Evolutionary conservation across 495 filamentous ascomycete genomes (phyloP).

Genomic region (Hypoxylon cercidicola): DNA sequence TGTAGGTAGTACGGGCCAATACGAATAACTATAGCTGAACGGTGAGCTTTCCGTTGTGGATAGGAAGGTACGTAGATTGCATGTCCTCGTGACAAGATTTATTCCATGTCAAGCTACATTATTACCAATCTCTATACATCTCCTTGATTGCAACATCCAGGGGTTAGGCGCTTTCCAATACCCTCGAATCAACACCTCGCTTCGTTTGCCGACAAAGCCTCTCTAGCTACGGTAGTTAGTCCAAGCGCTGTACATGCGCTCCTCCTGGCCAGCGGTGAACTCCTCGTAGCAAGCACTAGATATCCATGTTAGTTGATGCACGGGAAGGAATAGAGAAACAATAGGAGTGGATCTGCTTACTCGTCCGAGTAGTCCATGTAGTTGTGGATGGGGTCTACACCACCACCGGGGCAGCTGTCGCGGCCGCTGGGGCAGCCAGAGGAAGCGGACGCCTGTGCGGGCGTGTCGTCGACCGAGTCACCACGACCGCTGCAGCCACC

Average conservation of each 20-base stretch:
- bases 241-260: slow-evolving; percentile 57
- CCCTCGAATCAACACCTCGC: too few relatives aligned
- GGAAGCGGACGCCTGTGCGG: slow-evolving; percentile 61
- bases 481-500: slow-evolving; percentile 65
- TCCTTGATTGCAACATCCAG: too few relatives aligned
- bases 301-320: slow-evolving; percentile 16
- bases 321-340: not conserved
- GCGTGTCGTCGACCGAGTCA: slow-evolving; percentile 69
- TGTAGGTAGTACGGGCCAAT: too few relatives aligned
- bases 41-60: too few relatives aligned
- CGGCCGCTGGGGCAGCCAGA: slow-evolving; percentile 66
- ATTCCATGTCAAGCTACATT: too few relatives aligned
- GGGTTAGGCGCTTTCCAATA: too few relatives aligned
- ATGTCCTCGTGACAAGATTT: too few relatives aligned
- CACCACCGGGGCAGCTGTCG: slow-evolving; percentile 62
- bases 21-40: too few relatives aligned
- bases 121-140: too few relatives aligned
- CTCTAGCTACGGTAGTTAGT: slow-evolving; percentile 54
- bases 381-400: slow-evolving; percentile 70
- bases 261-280: slow-evolving; percentile 58
- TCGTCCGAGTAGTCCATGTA: slow-evolving; percentile 74
- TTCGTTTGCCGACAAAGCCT: too few relatives aligned
- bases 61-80: too few relatives aligned
- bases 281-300: slow-evolving; percentile 55
- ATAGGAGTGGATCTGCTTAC: slow-evolving; percentile 43